These are phyloP conservation scores for Colletotrichum noveboracense DNA, from an alignment of 2,329 filamentous ascomycete species.

Conservation along the genomic window DNA sequence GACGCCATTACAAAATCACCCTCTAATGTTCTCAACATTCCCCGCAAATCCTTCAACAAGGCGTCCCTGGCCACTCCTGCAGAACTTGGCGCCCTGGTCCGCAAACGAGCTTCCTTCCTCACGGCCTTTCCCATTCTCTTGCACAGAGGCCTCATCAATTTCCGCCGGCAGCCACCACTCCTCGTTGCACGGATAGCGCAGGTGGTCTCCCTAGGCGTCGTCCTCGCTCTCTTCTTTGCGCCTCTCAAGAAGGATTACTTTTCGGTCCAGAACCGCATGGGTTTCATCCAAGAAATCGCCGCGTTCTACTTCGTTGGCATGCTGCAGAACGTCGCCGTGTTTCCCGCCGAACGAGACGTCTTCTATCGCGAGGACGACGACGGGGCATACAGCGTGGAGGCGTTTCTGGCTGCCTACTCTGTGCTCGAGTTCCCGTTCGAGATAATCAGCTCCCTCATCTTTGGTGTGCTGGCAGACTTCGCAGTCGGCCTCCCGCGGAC, in stretches of 20 bases:
- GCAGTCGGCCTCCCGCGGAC: conserved; percentile 70
- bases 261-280: conserved; percentile 74
- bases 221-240: conserved; percentile 73
- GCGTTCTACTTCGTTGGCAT: conserved; percentile 79
- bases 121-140: conserved; percentile 72
- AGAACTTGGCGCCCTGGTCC: conserved; percentile 72
- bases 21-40: conserved; percentile 23
- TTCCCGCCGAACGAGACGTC: conserved; percentile 74
- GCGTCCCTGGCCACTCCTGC: conserved; percentile 67
- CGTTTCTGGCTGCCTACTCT: conserved; percentile 75
- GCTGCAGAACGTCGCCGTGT: conserved; percentile 79
- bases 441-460: conserved; percentile 67
- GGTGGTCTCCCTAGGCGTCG: conserved; percentile 65
- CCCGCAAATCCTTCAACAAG: conserved; percentile 48
- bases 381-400: conserved; percentile 72
- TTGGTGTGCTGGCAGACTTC: conserved; percentile 67
- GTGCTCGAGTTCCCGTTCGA: conserved; percentile 76
- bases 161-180: conserved; percentile 68
- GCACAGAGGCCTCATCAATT: conserved; percentile 71
- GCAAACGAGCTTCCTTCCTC: conserved; percentile 65
- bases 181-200: conserved; percentile 71
- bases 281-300: conserved; percentile 74
- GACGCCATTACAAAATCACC: background rate
- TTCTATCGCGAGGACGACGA: conserved; percentile 82
- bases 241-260: conserved; percentile 73